Evolutionary conservation across 768 basidiomycete genomes (phyloP), one percentile per base, ranked within the genome.

Genomic region (Termitomyces eurrhizus): DNA sequence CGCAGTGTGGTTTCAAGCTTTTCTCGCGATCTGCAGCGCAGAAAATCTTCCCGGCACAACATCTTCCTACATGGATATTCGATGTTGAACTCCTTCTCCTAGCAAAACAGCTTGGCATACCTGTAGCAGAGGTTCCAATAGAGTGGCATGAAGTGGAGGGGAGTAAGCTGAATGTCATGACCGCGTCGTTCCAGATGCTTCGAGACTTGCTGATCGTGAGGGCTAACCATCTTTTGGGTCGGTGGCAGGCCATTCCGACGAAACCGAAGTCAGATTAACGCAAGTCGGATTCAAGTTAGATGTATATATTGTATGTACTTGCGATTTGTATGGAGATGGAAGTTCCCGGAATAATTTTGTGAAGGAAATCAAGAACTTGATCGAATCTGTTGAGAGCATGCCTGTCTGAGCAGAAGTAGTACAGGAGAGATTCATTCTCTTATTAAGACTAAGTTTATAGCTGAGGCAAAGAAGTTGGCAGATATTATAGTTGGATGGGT

Each of bases 1-100:
- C 95, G 18, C 95, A 97, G 71, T 97, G 95, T 69, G 95, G 95
- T 36, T 98, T 98, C 86, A 98, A 98, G 75, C 83, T 98, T 32
- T 95, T 96, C 75, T 87, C 93, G 16, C 91, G 93, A 12, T 67
- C 78, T 3, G 88, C 94, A 0, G 94, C 94, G 9, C 84, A 80
- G 55, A 83, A 83, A 60, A 86, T 98, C 62, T 98, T 96, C 73
- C 93, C 93, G 0, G 79, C 81, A 2, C 89, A 96, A 68, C 95
- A 92, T 68, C 87, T 96, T 33, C 78, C 89, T 6, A 89, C 91
- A 1, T 98, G 95, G 95, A 95, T 96, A 71, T 98, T 98, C 67
- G 95, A 98, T 73, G 95, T 97, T 60, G 95, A 98, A 72, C 83
- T 97, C 5, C 78, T 98, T 21, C 78, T 97, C 11, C 80, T 95